Percentiles rank a stretch among this genome's conserved stretches.
Evolutionary conservation across 345 rosid species (phyloP).

Genomic region (Linum lewisii): DNA sequence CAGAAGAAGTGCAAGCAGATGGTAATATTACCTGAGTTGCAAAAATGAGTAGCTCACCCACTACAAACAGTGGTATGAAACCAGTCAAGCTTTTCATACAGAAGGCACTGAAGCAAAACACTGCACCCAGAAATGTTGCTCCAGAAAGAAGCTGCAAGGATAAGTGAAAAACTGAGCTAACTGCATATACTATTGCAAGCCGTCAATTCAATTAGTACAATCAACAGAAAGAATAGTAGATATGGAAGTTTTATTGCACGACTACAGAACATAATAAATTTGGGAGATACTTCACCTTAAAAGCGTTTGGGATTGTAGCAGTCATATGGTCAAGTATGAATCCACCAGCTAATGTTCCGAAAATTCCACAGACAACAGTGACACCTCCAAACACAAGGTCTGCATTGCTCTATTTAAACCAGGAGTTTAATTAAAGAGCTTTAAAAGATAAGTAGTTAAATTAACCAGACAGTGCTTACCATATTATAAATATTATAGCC

Average conservation of each 20-base stretch:
- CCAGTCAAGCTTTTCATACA: slow-evolving; percentile 1
- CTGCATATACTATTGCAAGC: background rate
- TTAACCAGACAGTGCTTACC: background rate
- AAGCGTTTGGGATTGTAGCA: slow-evolving; percentile 10
- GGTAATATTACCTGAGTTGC: slow-evolving; percentile 8
- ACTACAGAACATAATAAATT: background rate
- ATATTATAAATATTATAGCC: slow-evolving; percentile 12
- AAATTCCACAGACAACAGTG: slow-evolving; percentile 7
- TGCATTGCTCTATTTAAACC: slow-evolving; percentile 3
- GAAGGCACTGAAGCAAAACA: slow-evolving; percentile 8
- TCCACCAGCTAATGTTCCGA: slow-evolving; percentile 8
- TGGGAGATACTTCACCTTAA: background rate
- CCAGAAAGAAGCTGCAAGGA: slow-evolving; percentile 8
- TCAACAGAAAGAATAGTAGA: background rate
- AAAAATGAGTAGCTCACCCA: slow-evolving; percentile 8
- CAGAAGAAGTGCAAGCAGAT: background rate
- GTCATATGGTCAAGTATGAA: slow-evolving; percentile 5
- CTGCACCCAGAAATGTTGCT: slow-evolving; percentile 6
- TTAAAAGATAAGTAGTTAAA: background rate
- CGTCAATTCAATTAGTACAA: background rate
- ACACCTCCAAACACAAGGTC: slow-evolving; percentile 9
- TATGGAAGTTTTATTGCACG: background rate
- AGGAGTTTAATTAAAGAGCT: background rate
- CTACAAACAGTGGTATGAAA: slow-evolving; percentile 3
- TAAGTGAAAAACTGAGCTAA: background rate